Evolutionary conservation across 352 stramenopile species (phyloP), one percentile per base, ranked within the genome.

Genomic region (Phytophthora lateralis): DNA sequence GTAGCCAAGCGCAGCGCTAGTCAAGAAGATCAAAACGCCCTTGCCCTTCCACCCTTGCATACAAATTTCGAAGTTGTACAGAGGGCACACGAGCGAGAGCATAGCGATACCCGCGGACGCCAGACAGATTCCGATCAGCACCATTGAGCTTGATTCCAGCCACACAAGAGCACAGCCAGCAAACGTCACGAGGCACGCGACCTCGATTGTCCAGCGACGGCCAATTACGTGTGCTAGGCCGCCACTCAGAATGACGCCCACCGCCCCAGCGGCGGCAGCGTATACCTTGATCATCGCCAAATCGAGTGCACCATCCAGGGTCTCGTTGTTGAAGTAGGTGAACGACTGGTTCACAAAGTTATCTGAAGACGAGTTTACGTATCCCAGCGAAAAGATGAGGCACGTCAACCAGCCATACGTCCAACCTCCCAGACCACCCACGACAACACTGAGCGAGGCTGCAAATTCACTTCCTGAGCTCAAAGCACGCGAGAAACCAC

Each of bases 41-140:
- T 96, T 95, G 43, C 88, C 86, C 63, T 91, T 94, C 84, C 85
- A 94, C 6, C 85, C 88, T 20, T 79, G 71, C 80, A 90, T 94
- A 65, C 83, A 94, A 26, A 95, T 89, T 60, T 96, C 88, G 17
- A 92, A 95, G 63, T 94, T 95, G 80, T 95, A 96, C 45, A 95
- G 66, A 43, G 88, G 64, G 43, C 81, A 89, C 1, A 72, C 63
- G 20, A 95, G 75, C 17, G 85, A 90, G 3, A 94, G 74, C 85
- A 95, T 96, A 0, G 83, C 74, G 24, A 93, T 82, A 17, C 85
- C 88, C 0, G 71, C 80, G 4, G 81, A 71, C n/a, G 78, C 70
- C 15, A 92, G 38, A 42, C 84, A 93, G 47, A 87, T 86, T 29
- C 73, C 85, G 10, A 93, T 74, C 17, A 93, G 52, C 41, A 92